phyloP scores from a whole-genome alignment of 2,329 filamentous ascomycete genomes.

The Colletotrichum acutatum region DNA sequence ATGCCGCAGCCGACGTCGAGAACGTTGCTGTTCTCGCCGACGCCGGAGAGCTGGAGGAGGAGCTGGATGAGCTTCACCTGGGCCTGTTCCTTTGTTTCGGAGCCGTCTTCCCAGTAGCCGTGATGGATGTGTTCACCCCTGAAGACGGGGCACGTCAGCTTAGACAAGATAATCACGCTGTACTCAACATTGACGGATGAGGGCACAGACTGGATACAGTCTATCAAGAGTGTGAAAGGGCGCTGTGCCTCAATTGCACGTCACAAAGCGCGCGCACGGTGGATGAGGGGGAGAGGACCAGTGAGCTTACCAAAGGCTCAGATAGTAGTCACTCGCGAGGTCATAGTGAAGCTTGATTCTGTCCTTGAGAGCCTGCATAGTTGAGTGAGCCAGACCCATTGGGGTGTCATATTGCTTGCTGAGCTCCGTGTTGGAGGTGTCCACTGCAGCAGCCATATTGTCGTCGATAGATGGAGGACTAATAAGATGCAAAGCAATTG shows the following conservation, averaged over 20 bases:
- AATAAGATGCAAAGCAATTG: background rate
- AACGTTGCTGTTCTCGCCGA: constrained; percentile 49
- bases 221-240: background rate
- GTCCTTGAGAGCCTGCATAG: constrained; percentile 63
- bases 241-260: background rate
- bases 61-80: constrained; percentile 68
- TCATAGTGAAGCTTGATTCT: constrained; percentile 71
- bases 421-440: constrained; percentile 45
- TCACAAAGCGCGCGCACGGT: background rate
- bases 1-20: constrained; percentile 72
- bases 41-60: constrained; percentile 54
- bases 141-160: constrained; percentile 4
- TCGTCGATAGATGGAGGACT: background rate
- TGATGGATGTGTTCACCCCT: constrained; percentile 74
- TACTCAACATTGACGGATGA: background rate
- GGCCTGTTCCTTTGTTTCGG: constrained; percentile 66
- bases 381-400: constrained; percentile 56
- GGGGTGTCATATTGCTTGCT: constrained; percentile 59
- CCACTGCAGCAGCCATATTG: constrained; percentile 26
- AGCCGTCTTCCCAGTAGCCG: constrained; percentile 65
- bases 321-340: constrained; percentile 70
- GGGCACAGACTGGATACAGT: background rate
- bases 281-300: background rate
- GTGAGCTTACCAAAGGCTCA: constrained; percentile 64
- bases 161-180: background rate